phyloP scores from a whole-genome alignment of 306 rosid species.

The Dalbergia cultrata region DNA sequence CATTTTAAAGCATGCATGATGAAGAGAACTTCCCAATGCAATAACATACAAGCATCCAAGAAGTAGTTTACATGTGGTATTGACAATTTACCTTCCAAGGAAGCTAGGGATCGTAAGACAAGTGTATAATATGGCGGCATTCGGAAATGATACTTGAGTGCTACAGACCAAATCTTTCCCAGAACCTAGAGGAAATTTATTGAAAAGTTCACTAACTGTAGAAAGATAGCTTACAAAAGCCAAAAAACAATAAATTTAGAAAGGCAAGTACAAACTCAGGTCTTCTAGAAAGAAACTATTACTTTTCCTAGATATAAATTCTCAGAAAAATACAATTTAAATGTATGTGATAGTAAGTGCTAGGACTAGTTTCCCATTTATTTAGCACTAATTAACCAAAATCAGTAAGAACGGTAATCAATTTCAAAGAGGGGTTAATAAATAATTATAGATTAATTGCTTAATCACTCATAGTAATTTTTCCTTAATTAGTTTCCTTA shows the following conservation, averaged over 20 bases:
- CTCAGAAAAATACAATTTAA: constrained; percentile 4
- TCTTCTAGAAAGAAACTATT: background rate
- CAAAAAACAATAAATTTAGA: constrained; percentile 17
- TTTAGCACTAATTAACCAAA: background rate
- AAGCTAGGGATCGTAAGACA: constrained; percentile 88
- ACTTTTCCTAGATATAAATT: constrained; percentile 17
- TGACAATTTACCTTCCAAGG: constrained; percentile 80
- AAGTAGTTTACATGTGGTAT: constrained; percentile 23
- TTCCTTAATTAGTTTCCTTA: background rate
- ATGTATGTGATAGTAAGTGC: constrained; percentile 11
- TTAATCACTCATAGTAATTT: background rate
- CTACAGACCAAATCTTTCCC: constrained; percentile 88
- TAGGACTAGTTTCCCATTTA: background rate
- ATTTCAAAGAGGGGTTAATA: background rate
- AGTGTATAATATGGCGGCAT: constrained; percentile 98
- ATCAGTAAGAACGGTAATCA: background rate
- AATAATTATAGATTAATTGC: background rate
- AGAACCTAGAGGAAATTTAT: constrained; percentile 72
- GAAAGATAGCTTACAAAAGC: constrained; percentile 23
- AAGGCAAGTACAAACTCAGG: constrained; percentile 25
- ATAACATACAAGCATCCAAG: constrained; percentile 24
- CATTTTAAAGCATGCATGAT: constrained; percentile 13
- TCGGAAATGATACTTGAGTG: constrained; percentile 90
- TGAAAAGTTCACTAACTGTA: constrained; percentile 22
- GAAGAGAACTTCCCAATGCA: constrained; percentile 27